Base-by-base conservation (phyloP, 148 eudicot genomes). In the Vaccinium myrtillus region DNA sequence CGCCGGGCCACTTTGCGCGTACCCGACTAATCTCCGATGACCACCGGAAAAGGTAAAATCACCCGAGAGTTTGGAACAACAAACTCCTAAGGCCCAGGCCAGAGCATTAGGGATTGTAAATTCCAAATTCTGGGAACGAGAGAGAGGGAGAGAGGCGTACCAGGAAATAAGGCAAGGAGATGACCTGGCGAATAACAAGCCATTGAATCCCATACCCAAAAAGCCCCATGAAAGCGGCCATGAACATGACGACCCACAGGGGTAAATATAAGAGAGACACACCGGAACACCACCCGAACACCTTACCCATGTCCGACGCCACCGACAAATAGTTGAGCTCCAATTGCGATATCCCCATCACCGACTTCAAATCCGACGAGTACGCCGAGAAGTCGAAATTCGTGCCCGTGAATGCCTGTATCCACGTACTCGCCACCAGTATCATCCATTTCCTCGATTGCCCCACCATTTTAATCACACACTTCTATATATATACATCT, bases 381-480 rank as follows among this genome's bases (percentile, higher is more conserved):
- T 95, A 95, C 4, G 95, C 93, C 13, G 98, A 93, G 87, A 95
- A 95, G 81, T 95, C 98, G 73, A 95, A 95, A 39, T 95, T 95
- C 2, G 98, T 95, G 0, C 98, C 98, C 0, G 98, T 95, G 50
- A 91, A 95, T 2, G 98, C 97, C 83, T 95, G 98, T 73, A 95
- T 86, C 95, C 97, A 94, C n/a, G 92, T 91, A 5, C 93, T 92
- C 1, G 94, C 95, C 61, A 91, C 89, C 49, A 94, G 77, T 2
- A 94, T 89, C 93, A 90, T 88, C 97, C 97, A 94, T 71, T 92
- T 94, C 3, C 91, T 67, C 1, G 97, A 92, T 12, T 92, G 90
- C 0, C 88, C 92, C 0, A 87, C 92, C 94, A 90, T 83, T 46
- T 63, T 80, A 39, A 15, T 21, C 9, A 23, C 21, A 8, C 18